Conservation (phyloP, 768 basidiomycete genomes). For the Chlorophyllum brunneum region DNA sequence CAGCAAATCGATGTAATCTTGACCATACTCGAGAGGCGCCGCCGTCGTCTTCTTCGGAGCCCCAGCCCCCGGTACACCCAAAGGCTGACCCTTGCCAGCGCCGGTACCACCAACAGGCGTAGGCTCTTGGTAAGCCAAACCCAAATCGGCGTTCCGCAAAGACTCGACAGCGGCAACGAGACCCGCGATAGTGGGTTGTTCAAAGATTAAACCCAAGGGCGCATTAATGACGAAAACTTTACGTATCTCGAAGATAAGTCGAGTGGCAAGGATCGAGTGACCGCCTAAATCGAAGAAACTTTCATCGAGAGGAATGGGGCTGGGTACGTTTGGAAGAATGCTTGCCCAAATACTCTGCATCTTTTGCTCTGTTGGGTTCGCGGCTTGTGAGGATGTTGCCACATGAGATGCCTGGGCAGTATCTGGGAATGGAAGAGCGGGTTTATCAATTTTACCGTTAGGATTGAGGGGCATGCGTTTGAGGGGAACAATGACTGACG, state of each 20-base stretch:
- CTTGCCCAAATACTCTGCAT: conserved; percentile 83
- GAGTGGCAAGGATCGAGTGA: conserved; percentile 96
- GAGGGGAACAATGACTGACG: conserved; percentile 89
- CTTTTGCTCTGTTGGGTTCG: conserved; percentile 69
- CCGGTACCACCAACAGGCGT: not conserved
- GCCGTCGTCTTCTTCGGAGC: conserved; percentile 20
- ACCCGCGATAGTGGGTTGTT: conserved; percentile 78
- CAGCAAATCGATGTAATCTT: conserved; percentile 68
- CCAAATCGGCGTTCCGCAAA: conserved; percentile 77
- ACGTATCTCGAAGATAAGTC: conserved; percentile 94
- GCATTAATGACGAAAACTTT: conserved; percentile 89
- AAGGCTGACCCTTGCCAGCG: conserved; percentile 7
- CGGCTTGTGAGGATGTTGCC: conserved; percentile 33
- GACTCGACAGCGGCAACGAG: conserved; percentile 75
- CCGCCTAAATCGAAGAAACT: conserved; percentile 98
- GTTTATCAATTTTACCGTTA: conserved; percentile 99
- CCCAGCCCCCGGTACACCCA: not conserved
- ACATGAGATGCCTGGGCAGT: conserved; percentile 65
- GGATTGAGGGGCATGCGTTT: conserved; percentile 96
- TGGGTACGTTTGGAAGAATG: conserved; percentile 76
- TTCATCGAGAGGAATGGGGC: conserved; percentile 81
- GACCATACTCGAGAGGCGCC: conserved; percentile 63
- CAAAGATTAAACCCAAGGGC: conserved; percentile 89
- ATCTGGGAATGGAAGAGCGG: conserved; percentile 97
- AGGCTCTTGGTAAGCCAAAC: conserved; percentile 34